Conservation (phyloP, 2,329 filamentous ascomycete species). For the Onygena corvina region DNA sequence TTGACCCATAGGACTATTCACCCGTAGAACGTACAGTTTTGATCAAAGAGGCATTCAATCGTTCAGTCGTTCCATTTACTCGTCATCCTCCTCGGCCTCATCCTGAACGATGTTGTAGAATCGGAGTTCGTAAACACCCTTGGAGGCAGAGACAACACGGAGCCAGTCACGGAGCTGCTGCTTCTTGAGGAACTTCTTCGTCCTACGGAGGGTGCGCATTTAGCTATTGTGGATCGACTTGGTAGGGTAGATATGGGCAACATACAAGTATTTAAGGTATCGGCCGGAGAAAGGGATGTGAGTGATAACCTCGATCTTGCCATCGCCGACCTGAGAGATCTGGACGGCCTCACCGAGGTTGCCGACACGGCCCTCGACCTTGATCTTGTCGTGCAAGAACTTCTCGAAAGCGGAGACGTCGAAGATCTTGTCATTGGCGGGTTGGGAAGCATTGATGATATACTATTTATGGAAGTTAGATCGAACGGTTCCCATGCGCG, state of each 20-base stretch:
- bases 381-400: slow-evolving; percentile 99
- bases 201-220: slow-evolving; percentile 44
- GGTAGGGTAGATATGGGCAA: slow-evolving; percentile 17
- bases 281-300: slow-evolving; percentile 97
- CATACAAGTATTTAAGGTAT: slow-evolving; percentile 99
- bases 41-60: not conserved
- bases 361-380: slow-evolving; percentile 95
- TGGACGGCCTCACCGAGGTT: slow-evolving; percentile 91
- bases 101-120: slow-evolving; percentile 99
- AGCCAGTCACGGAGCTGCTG: slow-evolving; percentile 99
- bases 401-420: slow-evolving; percentile 97
- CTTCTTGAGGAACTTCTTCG: slow-evolving; percentile 99
- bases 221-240: not conserved
- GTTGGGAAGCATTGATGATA: slow-evolving; percentile 98
- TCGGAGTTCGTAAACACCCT: slow-evolving; percentile 98
- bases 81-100: slow-evolving; percentile 93
- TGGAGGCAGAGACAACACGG: slow-evolving; percentile 92
- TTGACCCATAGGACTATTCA: not conserved
- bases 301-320: slow-evolving; percentile 94
- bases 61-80: slow-evolving; percentile 49
- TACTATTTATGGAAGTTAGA: slow-evolving; percentile 45
- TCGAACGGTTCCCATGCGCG: not conserved
- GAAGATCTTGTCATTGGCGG: slow-evolving; percentile 99
- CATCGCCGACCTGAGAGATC: slow-evolving; percentile 84
- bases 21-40: not conserved